Evolutionary conservation across 345 rosid genomes (phyloP).

Genomic region (Theobroma cacao): DNA sequence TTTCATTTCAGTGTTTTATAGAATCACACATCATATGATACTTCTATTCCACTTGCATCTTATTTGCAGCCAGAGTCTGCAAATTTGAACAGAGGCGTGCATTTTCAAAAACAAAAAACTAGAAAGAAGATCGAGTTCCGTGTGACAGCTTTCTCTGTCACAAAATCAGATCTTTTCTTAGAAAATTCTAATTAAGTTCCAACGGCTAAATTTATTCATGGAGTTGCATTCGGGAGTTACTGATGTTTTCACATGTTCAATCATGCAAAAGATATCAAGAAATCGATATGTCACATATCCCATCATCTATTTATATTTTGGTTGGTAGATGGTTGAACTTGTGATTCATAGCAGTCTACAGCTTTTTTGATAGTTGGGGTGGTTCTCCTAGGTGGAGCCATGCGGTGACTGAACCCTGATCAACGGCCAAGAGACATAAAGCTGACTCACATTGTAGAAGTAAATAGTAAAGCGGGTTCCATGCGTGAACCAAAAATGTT

Average conservation of each 20-base stretch:
- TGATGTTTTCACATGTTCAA: not conserved
- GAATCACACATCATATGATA: not conserved
- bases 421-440: not conserved
- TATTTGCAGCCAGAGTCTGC: no score
- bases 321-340: constrained; percentile 8
- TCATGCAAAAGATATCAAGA: not conserved
- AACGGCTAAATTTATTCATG: not conserved
- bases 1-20: not conserved
- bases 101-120: no score
- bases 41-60: not conserved
- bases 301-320: not conserved
- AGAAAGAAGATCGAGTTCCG: not conserved
- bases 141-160: no score
- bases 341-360: not conserved
- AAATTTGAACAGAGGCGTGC: not conserved
- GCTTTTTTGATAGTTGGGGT: not conserved
- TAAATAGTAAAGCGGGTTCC: constrained; percentile 9
- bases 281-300: not conserved
- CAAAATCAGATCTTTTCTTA: not conserved
- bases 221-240: not conserved
- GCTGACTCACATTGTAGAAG: not conserved
- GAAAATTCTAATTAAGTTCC: not conserved
- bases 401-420: not conserved
- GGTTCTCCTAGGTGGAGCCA: not conserved
- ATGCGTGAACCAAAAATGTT: not conserved